Percentiles rank a stretch among this genome's conserved stretches.
Conservation (phyloP, 139 green algal genomes). For the Volvox reticuliferus region DNA sequence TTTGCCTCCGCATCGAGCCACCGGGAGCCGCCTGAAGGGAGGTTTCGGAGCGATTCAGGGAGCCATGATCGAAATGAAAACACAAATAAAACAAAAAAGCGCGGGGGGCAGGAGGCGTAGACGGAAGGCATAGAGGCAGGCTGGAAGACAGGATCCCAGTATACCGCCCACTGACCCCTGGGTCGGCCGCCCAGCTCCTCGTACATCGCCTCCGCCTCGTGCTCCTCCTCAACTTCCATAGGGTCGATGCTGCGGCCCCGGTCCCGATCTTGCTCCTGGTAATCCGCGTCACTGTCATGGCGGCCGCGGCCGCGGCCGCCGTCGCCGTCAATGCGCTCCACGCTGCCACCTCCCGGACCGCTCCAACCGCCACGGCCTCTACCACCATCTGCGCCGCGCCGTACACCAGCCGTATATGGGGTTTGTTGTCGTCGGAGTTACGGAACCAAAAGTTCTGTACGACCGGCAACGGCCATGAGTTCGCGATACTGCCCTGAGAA, state of each 20-base stretch:
- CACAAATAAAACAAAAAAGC: too few relatives aligned
- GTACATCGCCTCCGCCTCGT: not conserved
- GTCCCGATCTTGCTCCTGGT: not conserved
- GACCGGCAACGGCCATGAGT: too few relatives aligned
- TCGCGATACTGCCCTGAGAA: too few relatives aligned
- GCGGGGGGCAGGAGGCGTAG: too few relatives aligned
- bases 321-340: not conserved
- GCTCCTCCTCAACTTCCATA: not conserved
- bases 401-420: not conserved
- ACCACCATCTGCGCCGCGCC: not conserved
- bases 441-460: too few relatives aligned
- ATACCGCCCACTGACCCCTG: not conserved
- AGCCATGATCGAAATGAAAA: too few relatives aligned
- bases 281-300: not conserved
- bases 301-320: not conserved
- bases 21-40: slow-evolving; percentile 11
- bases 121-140: too few relatives aligned
- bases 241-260: not conserved
- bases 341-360: not conserved
- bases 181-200: not conserved
- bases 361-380: not conserved
- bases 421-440: too few relatives aligned
- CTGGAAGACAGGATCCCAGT: too few relatives aligned
- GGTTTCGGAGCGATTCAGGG: too few relatives aligned
- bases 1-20: slow-evolving; percentile 23